Conservation (phyloP, 1,139 yeast genomes). For the Taphrina populina region DNA sequence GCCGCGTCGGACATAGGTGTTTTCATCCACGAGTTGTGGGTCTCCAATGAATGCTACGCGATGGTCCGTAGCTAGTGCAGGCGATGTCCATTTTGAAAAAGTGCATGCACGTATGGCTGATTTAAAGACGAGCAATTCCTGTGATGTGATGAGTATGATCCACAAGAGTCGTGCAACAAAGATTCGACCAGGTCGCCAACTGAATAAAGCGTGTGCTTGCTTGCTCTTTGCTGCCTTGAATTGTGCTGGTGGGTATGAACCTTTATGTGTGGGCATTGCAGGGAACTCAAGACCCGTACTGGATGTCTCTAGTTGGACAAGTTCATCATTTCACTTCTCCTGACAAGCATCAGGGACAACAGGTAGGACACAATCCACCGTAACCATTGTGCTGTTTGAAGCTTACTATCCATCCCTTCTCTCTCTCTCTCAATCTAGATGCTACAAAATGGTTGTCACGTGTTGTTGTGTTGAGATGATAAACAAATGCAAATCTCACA, state of each 20-base stretch:
- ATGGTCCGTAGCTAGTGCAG: constrained; percentile 51
- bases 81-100: constrained; percentile 18
- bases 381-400: too few relatives aligned
- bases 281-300: too few relatives aligned
- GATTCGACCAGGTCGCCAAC: constrained; percentile 12
- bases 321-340: background rate
- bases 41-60: constrained; percentile 74
- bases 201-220: background rate
- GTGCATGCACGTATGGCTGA: constrained; percentile 16
- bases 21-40: constrained; percentile 84
- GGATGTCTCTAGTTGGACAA: too few relatives aligned
- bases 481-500: too few relatives aligned
- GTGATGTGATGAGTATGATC: constrained; percentile 10
- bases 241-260: constrained; percentile 4
- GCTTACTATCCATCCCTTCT: too few relatives aligned
- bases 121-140: constrained; percentile 23
- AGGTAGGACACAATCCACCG: too few relatives aligned
- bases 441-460: too few relatives aligned
- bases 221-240: background rate
- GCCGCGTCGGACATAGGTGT: constrained; percentile 55
- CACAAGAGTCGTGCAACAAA: constrained; percentile 5
- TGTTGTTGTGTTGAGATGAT: too few relatives aligned
- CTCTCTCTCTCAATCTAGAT: too few relatives aligned
- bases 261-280: constrained; percentile 23
- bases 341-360: too few relatives aligned